Conservation (phyloP, 768 basidiomycete species). For the Russula olivacea region DNA sequence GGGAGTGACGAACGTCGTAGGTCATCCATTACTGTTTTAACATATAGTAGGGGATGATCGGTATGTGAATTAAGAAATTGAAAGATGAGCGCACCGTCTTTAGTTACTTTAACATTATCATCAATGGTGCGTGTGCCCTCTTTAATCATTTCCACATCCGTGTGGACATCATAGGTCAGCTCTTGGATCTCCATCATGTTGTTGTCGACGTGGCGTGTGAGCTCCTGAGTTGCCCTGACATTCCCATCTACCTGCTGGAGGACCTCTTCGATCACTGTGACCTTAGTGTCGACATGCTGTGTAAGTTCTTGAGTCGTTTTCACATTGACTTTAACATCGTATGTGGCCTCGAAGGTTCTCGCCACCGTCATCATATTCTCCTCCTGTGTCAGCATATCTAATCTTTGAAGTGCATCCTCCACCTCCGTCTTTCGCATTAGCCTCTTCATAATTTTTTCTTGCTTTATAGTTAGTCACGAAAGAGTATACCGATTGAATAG, state of each 20-base stretch:
- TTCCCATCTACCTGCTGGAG: no score
- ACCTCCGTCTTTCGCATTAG: background rate
- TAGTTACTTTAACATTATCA: background rate
- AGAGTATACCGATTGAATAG: no score
- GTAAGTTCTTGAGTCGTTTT: background rate
- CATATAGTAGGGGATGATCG: no score
- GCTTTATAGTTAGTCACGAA: background rate
- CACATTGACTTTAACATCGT: background rate
- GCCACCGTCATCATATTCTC: background rate
- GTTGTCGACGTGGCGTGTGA: background rate
- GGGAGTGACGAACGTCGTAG: background rate
- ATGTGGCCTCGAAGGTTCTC: background rate
- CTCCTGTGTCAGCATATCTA: slow-evolving; percentile 4
- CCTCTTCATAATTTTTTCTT: background rate
- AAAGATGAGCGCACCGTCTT: background rate
- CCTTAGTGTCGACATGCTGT: background rate
- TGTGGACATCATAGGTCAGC: background rate
- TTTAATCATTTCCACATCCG: background rate
- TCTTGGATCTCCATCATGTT: background rate
- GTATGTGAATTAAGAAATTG: no score
- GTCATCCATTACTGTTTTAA: background rate
- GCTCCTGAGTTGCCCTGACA: background rate
- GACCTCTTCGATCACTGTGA: background rate
- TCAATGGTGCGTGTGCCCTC: background rate
- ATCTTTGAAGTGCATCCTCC: background rate